phyloP scores from a whole-genome alignment of 352 stramenopile species.

The Phytophthora megakarya region DNA sequence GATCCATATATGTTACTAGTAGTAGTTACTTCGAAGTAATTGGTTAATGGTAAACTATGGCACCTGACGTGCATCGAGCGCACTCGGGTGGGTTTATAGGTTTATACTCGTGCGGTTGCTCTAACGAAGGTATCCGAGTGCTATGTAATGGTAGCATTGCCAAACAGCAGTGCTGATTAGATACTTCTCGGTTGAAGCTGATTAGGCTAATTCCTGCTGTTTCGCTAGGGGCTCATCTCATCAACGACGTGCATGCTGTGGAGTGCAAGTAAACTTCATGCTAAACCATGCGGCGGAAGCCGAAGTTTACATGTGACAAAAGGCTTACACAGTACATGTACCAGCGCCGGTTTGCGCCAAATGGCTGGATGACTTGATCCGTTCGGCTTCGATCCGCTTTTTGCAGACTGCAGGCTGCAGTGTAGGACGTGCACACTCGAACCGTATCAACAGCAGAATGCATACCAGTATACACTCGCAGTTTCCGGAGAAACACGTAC shows the following conservation, averaged over 20 bases:
- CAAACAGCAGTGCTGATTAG: background rate
- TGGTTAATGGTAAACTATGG: background rate
- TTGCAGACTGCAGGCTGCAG: too few species aligned
- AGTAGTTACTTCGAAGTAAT: too few species aligned
- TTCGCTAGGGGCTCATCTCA: background rate
- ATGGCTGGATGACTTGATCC: background rate
- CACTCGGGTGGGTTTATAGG: too few species aligned
- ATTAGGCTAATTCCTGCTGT: background rate
- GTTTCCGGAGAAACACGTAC: background rate
- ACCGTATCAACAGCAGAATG: background rate
- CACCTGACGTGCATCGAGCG: too few species aligned
- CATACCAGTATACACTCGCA: background rate
- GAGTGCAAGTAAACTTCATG: background rate
- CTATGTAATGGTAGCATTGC: background rate
- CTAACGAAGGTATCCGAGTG: too few species aligned
- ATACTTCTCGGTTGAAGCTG: background rate
- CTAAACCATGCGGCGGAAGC: background rate
- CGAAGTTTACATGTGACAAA: background rate
- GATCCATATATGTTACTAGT: too few species aligned
- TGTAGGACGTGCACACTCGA: too few species aligned
- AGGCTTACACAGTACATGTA: too few species aligned
- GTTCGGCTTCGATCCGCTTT: background rate
- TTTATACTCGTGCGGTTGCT: too few species aligned
- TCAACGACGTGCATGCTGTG: background rate
- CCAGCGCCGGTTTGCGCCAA: background rate